phyloP scores from a whole-genome alignment of 495 filamentous ascomycete species.

The Friedmanniomyces endolithicus region DNA sequence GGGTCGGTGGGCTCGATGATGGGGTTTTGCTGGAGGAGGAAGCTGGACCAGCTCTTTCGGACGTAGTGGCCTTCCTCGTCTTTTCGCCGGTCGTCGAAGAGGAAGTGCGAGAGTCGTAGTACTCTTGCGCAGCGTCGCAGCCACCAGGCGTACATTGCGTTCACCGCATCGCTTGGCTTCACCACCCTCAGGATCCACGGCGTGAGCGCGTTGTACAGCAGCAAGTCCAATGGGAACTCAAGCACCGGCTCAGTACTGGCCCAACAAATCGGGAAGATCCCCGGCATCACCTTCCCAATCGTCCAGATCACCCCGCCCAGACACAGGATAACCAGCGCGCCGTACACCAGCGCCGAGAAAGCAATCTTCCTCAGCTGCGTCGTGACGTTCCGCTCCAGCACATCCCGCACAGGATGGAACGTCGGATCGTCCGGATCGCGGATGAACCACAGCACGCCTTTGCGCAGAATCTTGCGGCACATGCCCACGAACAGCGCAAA shows the following conservation, averaged over 20 bases:
- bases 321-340: conserved; percentile 80
- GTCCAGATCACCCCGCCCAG: conserved; percentile 94
- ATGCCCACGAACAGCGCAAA: conserved; percentile 98
- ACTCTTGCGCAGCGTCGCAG: conserved; percentile 74
- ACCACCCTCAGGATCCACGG: conserved; percentile 69
- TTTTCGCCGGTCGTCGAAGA: conserved; percentile 66
- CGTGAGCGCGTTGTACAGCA: conserved; percentile 95
- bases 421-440: conserved; percentile 96
- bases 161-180: conserved; percentile 70
- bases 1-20: conserved; percentile 35
- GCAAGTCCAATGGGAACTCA: conserved; percentile 85
- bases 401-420: conserved; percentile 94
- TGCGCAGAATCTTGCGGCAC: conserved; percentile 95
- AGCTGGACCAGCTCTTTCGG: conserved; percentile 41
- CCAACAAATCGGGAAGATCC: conserved; percentile 82
- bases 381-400: conserved; percentile 82
- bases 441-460: conserved; percentile 93
- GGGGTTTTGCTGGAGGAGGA: conserved; percentile 40
- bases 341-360: conserved; percentile 92
- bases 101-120: conserved; percentile 76
- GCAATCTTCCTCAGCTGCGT: conserved; percentile 93
- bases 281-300: conserved; percentile 50
- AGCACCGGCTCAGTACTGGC: conserved; percentile 78
- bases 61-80: conserved; percentile 72
- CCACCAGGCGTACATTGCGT: conserved; percentile 89